These are phyloP conservation scores for Lenzites betulinus DNA, from an alignment of 768 basidiomycete genomes.

Conservation along the genomic window DNA sequence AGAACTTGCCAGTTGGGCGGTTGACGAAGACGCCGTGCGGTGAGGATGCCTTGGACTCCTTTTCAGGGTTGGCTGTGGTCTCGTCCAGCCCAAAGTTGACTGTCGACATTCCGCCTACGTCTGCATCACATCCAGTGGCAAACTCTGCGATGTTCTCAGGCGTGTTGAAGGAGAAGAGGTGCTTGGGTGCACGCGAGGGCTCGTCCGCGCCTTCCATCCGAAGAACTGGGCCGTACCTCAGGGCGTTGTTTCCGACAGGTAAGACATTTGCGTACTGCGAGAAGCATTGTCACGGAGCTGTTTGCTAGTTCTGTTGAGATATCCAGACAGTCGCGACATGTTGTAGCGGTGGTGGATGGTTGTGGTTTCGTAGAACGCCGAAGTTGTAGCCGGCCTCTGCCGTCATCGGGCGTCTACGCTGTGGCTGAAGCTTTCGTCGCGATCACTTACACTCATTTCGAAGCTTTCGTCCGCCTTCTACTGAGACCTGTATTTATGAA, in stretches of 20 bases:
- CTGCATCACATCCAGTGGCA: conserved; percentile 82
- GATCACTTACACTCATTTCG: no score
- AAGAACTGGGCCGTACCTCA: conserved; percentile 47
- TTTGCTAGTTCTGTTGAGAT: conserved; percentile 42
- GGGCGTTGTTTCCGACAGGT: not conserved
- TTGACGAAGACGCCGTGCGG: conserved; percentile 29
- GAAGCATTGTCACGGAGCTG: conserved; percentile 42
- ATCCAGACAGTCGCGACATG: conserved; percentile 32
- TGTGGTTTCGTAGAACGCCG: no score
- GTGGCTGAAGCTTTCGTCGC: no score
- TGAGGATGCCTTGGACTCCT: conserved; percentile 1
- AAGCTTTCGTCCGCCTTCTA: no score
- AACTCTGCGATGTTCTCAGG: conserved; percentile 59
- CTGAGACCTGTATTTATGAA: no score
- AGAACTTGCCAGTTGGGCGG: conserved; percentile 69
- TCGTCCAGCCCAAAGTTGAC: conserved; percentile 74
- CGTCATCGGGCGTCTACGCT: no score
- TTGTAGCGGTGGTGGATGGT: not conserved
- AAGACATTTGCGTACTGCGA: conserved; percentile 38
- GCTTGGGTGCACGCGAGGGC: conserved; percentile 60
- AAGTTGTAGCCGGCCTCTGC: no score
- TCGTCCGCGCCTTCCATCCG: conserved; percentile 77
- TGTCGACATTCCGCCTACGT: conserved; percentile 84
- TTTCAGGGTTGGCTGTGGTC: conserved; percentile 36
- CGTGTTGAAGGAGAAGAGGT: conserved; percentile 67